Evolutionary conservation across 139 green algal genomes (phyloP), one percentile per base, ranked within the genome.

Genomic region (Coelastrella sp.): DNA sequence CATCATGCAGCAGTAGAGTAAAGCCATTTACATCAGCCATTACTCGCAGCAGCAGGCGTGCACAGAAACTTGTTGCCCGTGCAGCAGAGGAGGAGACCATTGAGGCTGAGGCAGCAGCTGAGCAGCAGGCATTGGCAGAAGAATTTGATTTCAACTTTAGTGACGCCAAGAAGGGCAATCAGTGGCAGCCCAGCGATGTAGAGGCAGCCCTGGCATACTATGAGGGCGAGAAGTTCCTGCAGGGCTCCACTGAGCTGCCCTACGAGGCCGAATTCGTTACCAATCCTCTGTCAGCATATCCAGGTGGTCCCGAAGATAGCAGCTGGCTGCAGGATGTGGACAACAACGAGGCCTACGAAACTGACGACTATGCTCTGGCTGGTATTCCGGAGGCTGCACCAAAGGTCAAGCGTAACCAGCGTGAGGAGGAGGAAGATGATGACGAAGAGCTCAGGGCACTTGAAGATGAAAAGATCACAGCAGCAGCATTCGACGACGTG

Each of bases 331-430:
- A 58, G 58, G 87, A 91, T 60, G 78, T 91, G 17, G 87, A 91
- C 78, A 91, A 91, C 87, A 91, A 87, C 65, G 88, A 88, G 81
- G 88, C 65, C 49, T 91, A 91, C 56, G 80, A 82, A 58, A 78
- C 60, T 20, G 63, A 83, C 70, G 80, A 91, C 27, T 88, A 91
- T 74, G 61, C 58, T 22, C 85, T 90, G 59, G 74, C 73, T 63
- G 88, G 88, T 66, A 88, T 91, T 60, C 76, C 80, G 6, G 88
- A 91, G 88, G 88, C 88, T 11, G 88, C 88, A n/a, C 88, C 88
- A 56, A 91, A 91, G 88, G 80, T 86, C 24, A 88, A 88, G 80
- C 88, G 66, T 19, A 20, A 78, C 25, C 65, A 59, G 56, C 80
- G 68, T 27, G 65, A 86, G 25, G 88, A 88, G 63, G 88, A 82